A percentile compares a stretch with the other conserved stretches of the same genome.
phyloP scores from a whole-genome alignment of 768 basidiomycete species.

The Pleurotus platypus region DNA sequence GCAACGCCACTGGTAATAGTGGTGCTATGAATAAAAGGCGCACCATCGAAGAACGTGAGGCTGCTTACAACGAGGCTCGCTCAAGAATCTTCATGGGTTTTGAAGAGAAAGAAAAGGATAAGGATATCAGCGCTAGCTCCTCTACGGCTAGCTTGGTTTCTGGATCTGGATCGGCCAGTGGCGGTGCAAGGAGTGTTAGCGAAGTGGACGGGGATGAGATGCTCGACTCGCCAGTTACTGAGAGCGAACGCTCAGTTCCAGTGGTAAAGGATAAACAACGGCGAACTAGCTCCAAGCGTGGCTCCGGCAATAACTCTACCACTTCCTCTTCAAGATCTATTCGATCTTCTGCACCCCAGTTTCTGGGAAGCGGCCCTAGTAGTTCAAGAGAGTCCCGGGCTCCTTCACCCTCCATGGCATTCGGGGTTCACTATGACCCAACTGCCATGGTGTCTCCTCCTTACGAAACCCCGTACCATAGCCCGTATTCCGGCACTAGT shows the following conservation, averaged over 20 bases:
- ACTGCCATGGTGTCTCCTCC: conserved; percentile 29
- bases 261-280: conserved; percentile 44
- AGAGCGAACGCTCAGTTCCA: conserved; percentile 75
- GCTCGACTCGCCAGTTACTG: conserved; percentile 68
- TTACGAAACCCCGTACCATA: conserved; percentile 48
- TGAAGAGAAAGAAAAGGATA: conserved; percentile 69
- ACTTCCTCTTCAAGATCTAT: conserved; percentile 61
- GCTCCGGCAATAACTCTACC: conserved; percentile 39
- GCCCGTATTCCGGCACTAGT: conserved; percentile 19
- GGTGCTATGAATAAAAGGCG: conserved; percentile 57
- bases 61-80: conserved; percentile 85
- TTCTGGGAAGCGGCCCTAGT: conserved; percentile 47
- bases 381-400: conserved; percentile 74
- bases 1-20: conserved; percentile 57
- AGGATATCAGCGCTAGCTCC: conserved; percentile 73
- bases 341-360: conserved; percentile 47
- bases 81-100: conserved; percentile 85
- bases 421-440: conserved; percentile 71
- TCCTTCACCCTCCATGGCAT: conserved; percentile 74
- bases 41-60: conserved; percentile 84
- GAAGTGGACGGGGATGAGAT: conserved; percentile 62
- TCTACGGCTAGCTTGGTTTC: conserved; percentile 71
- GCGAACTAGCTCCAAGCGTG: conserved; percentile 28
- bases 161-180: conserved; percentile 54
- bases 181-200: conserved; percentile 52